Evolutionary conservation across 2,329 filamentous ascomycete species (phyloP), one percentile per base, ranked within the genome.

Genomic region (Trichoderma guizhouense): DNA sequence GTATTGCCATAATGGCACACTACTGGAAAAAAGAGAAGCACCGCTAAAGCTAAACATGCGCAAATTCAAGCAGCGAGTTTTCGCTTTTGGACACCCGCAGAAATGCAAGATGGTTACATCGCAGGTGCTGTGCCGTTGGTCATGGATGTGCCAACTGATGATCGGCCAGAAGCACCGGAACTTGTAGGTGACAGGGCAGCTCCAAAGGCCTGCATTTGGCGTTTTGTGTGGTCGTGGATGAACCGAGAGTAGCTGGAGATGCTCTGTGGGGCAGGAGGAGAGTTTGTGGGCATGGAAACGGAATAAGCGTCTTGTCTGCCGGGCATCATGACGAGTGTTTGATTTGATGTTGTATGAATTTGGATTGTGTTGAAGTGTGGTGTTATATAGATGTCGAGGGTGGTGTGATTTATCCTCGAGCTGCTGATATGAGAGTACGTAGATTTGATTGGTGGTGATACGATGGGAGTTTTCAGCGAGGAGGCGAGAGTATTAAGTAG

Each of bases 161-260:
- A 69, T 62, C 34, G 72, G 53, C 66, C 74, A 6, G 34, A 73
- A 18, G 73, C 75, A 51, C 69, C 69, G 5, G 76, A 75, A 39
- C 73, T 73, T 12, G 76, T 60, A 30, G 76, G 70, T 2, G 36
- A 66, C 2, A 75, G 71, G 36, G 72, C 73, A 1, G 39, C 39
- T 43, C 86, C 83, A 12, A 84, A 83, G 5, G 84, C 83, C 73
- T 91, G 88, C 87, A 92, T 90, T 78, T 90, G 89, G 71, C 85
- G 83, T 83, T 89, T 90, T 73, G 89, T 91, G 81, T 91, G 88
- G 69, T 87, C 84, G 77, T 89, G 88, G 87, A 92, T 91, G 71
- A 84, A 87, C 72, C 85, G 85, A 15, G 89, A 82, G 76, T 92
- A 92, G 65, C 79, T 87, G 7, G 85, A 86, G 74, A 87, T 84